phyloP scores from a whole-genome alignment of 2,329 filamentous ascomycete genomes.

The Nothophoma quercina region DNA sequence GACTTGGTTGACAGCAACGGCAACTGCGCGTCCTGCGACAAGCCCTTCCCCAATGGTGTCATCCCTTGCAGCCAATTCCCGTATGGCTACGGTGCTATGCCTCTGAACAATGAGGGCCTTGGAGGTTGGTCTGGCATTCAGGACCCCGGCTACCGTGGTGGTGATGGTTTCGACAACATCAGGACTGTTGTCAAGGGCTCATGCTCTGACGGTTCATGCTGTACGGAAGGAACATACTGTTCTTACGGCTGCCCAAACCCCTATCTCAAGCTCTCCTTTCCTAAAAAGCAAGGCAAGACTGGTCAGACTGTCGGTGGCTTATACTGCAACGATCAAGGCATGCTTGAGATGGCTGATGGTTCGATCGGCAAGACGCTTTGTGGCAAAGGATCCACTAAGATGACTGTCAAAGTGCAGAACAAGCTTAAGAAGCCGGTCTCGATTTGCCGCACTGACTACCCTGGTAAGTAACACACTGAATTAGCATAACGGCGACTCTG shows the following conservation, averaged over 20 bases:
- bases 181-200: constrained; percentile 70
- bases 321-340: constrained; percentile 78
- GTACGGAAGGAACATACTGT: constrained; percentile 73
- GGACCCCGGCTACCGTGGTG: constrained; percentile 49
- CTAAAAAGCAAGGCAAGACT: constrained; percentile 75
- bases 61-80: constrained; percentile 78
- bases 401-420: constrained; percentile 75
- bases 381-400: constrained; percentile 71
- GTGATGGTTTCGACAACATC: constrained; percentile 61
- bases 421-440: constrained; percentile 70
- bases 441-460: constrained; percentile 96
- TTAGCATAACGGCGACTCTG: background rate
- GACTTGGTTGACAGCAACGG: constrained; percentile 33
- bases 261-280: constrained; percentile 94
- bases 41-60: constrained; percentile 77
- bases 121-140: constrained; percentile 85
- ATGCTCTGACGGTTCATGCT: constrained; percentile 63
- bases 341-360: constrained; percentile 71
- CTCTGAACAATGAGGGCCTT: constrained; percentile 72
- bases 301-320: constrained; percentile 90
- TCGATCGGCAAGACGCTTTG: constrained; percentile 74
- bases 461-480: constrained; percentile 63
- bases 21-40: constrained; percentile 62
- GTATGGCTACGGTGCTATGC: constrained; percentile 78
- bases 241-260: constrained; percentile 93